Base-by-base conservation (phyloP, 1,284 basidiomycete genomes). In the Porodaedalea pini region DNA sequence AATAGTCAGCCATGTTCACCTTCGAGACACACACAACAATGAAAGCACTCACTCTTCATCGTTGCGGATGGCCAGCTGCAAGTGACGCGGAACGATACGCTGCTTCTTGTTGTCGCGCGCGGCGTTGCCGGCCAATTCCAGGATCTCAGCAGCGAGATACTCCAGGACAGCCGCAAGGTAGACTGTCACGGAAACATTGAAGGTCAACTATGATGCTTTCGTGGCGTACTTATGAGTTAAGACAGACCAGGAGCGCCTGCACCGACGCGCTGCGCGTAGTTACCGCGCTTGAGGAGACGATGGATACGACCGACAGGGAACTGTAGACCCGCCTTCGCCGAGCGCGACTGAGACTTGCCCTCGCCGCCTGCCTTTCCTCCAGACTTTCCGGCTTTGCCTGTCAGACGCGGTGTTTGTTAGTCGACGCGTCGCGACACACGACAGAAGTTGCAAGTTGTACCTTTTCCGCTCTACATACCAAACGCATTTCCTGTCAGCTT, bases 231-330 rank as follows among this genome's bases (percentile, higher is more conserved):
- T 50, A 48, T 2, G 13, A 17, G 36, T 17, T 47, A 32, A 36
- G 7, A 44, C 82, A 65, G 68, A 88, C 84, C 89, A 68, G 84
- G 89, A 69, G 90, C 86, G 71, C 86, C 86, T 64, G 85, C 85
- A 75, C 88, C 87, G 61, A 90, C 80, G 70, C 87, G 86, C 69
- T 88, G 83, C 49, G 87, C 88, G 72, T 92, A 92, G 82, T 92
- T 92, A 64, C 90, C 90, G 76, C 84, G 85, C 82, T 92, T 91
- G 64, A 93, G 74, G 63, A 91, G 86, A 84, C 91, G 87, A 77
- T 94, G 91, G 71, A 93, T 88, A 88, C 91, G 90, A 81, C 91
- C 90, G 71, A 93, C 91, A 61, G 90, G 90, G 83, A 92, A 88
- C 75, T 90, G 89, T 63, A 92, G 82, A 65, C 88, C 89, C 63